Percentiles rank a stretch among this genome's conserved stretches.
These are phyloP conservation scores for Globisporangium camurandrum DNA, from an alignment of 352 stramenopile species.

Conservation along the genomic window DNA sequence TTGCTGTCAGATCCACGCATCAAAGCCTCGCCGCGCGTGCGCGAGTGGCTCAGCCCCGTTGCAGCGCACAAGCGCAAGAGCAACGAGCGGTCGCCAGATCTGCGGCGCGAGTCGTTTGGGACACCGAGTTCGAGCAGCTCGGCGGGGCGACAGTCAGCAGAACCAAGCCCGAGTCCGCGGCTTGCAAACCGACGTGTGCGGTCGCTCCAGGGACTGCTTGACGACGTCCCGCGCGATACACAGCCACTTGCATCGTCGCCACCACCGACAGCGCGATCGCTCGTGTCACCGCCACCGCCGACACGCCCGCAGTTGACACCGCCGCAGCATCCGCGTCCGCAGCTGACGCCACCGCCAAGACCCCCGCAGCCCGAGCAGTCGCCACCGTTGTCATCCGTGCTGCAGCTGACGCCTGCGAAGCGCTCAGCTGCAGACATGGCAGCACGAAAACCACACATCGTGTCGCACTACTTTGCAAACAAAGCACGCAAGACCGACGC, in stretches of 20 bases:
- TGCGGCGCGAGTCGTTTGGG: conserved; percentile 18
- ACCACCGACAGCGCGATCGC: too few relatives aligned
- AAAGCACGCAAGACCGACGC: conserved; percentile 11
- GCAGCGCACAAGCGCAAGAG: conserved; percentile 27
- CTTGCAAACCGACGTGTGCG: conserved; percentile 62
- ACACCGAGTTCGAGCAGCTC: conserved; percentile 5
- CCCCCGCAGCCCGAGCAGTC: conserved; percentile 2
- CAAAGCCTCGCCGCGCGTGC: conserved; percentile 20
- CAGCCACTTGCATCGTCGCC: conserved; percentile 12
- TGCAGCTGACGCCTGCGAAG: conserved; percentile 3
- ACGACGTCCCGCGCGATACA: conserved; percentile 42
- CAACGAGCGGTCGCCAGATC: conserved; percentile 19
- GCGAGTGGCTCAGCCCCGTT: conserved; percentile 63
- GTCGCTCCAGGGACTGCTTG: conserved; percentile 69
- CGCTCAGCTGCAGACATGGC: not conserved
- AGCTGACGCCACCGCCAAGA: conserved; percentile 3
- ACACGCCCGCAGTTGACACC: conserved; percentile 4
- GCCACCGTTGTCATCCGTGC: conserved; percentile 1
- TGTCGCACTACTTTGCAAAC: conserved; percentile 39
- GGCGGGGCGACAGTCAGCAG: conserved; percentile 11
- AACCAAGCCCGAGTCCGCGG: conserved; percentile 6
- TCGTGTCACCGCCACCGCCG: too few relatives aligned
- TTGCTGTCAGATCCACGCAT: conserved; percentile 13
- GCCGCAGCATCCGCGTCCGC: conserved; percentile 9
- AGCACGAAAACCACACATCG: conserved; percentile 17